phyloP scores from a whole-genome alignment of 768 basidiomycete genomes.

The Pisolithus microcarpus region DNA sequence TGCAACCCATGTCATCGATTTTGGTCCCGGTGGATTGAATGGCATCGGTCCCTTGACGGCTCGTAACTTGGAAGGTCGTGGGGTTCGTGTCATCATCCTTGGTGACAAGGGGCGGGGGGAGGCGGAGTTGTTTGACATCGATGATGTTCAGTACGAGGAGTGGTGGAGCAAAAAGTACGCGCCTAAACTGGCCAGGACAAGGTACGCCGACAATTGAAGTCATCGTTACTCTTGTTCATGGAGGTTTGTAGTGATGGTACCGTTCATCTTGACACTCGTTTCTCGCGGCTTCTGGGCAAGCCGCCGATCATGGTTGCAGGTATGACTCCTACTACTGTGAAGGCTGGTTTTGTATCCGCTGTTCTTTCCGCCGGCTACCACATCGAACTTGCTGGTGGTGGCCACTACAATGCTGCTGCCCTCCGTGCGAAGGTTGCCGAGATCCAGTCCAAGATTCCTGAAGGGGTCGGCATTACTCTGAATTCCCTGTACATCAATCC shows the following conservation, averaged over 20 bases:
- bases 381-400: constrained; percentile 95
- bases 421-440: constrained; percentile 89
- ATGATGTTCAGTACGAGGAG: constrained; percentile 64
- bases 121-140: constrained; percentile 72
- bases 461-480: constrained; percentile 87
- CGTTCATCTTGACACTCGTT: constrained; percentile 89
- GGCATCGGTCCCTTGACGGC: constrained; percentile 91
- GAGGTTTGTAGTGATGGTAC: constrained; percentile 65
- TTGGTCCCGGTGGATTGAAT: constrained; percentile 90
- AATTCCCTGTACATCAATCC: constrained; percentile 98
- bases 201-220: constrained; percentile 38
- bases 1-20: constrained; percentile 93
- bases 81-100: constrained; percentile 81
- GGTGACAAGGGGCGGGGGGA: constrained; percentile 89
- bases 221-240: neutral
- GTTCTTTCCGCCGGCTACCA: constrained; percentile 92
- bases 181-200: constrained; percentile 81
- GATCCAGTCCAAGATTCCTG: constrained; percentile 77
- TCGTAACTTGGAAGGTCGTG: constrained; percentile 87
- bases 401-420: constrained; percentile 88
- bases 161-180: constrained; percentile 91
- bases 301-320: constrained; percentile 99
- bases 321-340: constrained; percentile 97
- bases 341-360: constrained; percentile 90
- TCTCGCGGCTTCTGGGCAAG: constrained; percentile 93